Base-by-base conservation (phyloP, 2,329 filamentous ascomycete species). In the Eutypella sp. region DNA sequence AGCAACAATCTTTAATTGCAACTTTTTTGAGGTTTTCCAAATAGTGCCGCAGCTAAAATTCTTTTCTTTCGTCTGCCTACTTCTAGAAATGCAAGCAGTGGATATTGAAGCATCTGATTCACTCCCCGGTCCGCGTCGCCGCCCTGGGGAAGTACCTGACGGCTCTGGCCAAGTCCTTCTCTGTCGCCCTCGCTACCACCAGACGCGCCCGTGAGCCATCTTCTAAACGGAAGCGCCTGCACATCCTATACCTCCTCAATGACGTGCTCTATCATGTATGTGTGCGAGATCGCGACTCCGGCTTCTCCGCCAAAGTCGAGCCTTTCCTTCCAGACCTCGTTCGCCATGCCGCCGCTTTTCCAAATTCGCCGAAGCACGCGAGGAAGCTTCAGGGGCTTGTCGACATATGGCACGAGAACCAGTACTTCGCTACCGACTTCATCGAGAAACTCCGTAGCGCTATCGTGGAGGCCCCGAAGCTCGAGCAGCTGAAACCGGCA, bases 31-130 rank as follows among this genome's bases (percentile, higher is more conserved):
- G n/a, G n/a, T n/a, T n/a, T n/a, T n/a, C n/a, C n/a, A n/a, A n/a
- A n/a, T n/a, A n/a, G 57, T 57, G 52, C 58, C 54, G 59, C 55
- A 47, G 53, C 60, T 63, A 64, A 64, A 63, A n/a, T n/a, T n/a
- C n/a, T n/a, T n/a, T n/a, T n/a, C n/a, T n/a, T n/a, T n/a, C n/a
- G n/a, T n/a, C n/a, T n/a, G n/a, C n/a, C n/a, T 59, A 46, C 55
- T 64, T 39, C 59, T 80, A 95, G 90, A 87, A 81, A 75, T 91
- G 87, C 78, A 95, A 91, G 78, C 75, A 79, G 69, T 95, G 89
- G 89, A 84, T 92, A 59, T 69, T 90, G 62, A 76, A 78, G 57
- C 80, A 89, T 70, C 73, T 92, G 62, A 74, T 80, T 57, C 76
- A 77, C 47, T 93, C 89, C 48, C 65, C 78, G 46, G 72, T 76